Base-by-base conservation (phyloP, 2,329 filamentous ascomycete species). In the Scedosporium aurantiacum region DNA sequence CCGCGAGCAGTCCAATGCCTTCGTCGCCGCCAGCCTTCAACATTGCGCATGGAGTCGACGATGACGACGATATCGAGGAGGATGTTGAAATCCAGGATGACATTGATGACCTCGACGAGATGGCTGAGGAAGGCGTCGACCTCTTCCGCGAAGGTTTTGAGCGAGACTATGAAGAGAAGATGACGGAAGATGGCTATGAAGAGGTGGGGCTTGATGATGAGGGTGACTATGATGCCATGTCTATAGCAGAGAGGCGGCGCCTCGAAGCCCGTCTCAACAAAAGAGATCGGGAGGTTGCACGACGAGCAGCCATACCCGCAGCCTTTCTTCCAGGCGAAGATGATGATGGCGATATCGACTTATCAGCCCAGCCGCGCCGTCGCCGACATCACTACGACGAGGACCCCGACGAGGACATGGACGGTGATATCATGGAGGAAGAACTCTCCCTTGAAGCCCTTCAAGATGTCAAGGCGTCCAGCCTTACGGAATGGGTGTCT, bases 401-500 rank as follows among this genome's bases (percentile, higher is more conserved):
- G 74, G 91, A 96, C 47, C 86, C 88, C 12, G 92, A 97, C 66
- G 92, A 96, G 66, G 88, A 92, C 64, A 91, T 96, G 85, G 90
- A 87, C 63, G 90, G 88, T 57, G 91, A 97, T 70, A 91, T 96
- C 65, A 93, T 97, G 89, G 90, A 95, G 65, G 93, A 96, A 72
- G 92, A 97, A 73, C 82, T 99, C 21, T 92, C 92, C 1, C 82
- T 97, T 0, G 93, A 97, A 74, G 91, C 90, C 12, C 80, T 99
- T 50, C 86, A 89, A 64, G 94, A 99, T 72, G 88, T 97, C 65
- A 99, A 99, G 73, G 91, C 94, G 18, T 84, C 91, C 18, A 96
- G 89, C 67, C 79, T 99, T 70, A 95, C 91, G 0, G 94, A 99
- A 66, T 99, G 95, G 95, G 89, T 99, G 50, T 87, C 90, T 14